phyloP scores from a whole-genome alignment of 306 rosid species.

The Medicago lupulina region DNA sequence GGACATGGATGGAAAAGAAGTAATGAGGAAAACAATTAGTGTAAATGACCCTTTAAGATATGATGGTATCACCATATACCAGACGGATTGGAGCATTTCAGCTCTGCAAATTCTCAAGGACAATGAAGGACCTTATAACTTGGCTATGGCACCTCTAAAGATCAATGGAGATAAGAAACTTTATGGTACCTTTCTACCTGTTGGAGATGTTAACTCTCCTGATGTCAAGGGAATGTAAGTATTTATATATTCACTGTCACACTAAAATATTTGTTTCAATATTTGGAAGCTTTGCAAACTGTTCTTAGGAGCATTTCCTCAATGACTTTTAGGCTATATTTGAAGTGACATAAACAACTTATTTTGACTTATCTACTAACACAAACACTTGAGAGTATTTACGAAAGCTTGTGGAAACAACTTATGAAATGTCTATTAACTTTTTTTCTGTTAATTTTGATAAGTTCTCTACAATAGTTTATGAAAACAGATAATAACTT shows the following conservation, averaged over 20 bases:
- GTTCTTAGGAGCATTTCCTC: background rate
- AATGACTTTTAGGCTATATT: background rate
- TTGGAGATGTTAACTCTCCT: slow-evolving; percentile 77
- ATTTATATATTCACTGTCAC: slow-evolving; percentile 12
- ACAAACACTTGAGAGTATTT: background rate
- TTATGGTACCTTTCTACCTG: slow-evolving; percentile 83
- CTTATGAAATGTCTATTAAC: background rate
- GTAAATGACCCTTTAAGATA: slow-evolving; percentile 92
- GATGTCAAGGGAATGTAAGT: slow-evolving; percentile 91
- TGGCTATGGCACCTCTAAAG: slow-evolving; percentile 93
- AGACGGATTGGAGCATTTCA: slow-evolving; percentile 94
- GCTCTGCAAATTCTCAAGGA: slow-evolving; percentile 86
- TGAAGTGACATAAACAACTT: background rate
- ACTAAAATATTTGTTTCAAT: slow-evolving; percentile 1
- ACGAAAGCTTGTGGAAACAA: background rate
- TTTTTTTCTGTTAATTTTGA: background rate
- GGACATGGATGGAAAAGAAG: slow-evolving; percentile 85
- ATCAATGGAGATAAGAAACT: slow-evolving; percentile 96
- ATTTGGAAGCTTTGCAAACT: background rate
- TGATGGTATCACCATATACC: slow-evolving; percentile 87
- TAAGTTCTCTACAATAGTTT: background rate
- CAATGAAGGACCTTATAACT: slow-evolving; percentile 90
- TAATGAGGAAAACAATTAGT: slow-evolving; percentile 86
- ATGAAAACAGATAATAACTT: too few relatives aligned
- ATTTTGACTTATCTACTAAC: background rate